These are phyloP conservation scores for Asterochloris erici DNA, from an alignment of 139 green algal species.

Conservation along the genomic window DNA sequence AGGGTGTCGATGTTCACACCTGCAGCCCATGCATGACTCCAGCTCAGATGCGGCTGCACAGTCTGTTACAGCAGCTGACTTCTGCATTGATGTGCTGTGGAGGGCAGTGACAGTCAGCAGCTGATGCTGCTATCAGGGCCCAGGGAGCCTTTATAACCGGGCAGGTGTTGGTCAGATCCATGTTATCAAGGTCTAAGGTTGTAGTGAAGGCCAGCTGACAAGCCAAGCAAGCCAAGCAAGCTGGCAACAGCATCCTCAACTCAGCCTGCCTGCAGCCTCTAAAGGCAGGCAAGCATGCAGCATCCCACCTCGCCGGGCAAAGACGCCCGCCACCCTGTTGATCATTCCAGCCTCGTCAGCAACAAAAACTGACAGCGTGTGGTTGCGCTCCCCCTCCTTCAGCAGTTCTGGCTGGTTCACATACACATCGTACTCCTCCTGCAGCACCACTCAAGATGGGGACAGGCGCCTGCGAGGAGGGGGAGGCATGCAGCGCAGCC, in stretches of 20 bases:
- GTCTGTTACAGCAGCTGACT: no score
- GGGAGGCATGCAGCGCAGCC: no score
- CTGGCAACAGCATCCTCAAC: no score
- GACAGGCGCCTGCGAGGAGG: no score
- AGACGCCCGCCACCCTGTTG: constrained; percentile 96
- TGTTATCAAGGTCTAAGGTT: no score
- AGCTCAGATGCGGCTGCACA: neutral
- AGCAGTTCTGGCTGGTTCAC: constrained; percentile 68
- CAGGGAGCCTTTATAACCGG: no score
- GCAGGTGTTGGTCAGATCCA: no score
- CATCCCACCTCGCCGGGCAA: constrained; percentile 74
- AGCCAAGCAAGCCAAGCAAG: no score
- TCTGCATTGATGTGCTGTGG: neutral
- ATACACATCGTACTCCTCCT: constrained; percentile 29
- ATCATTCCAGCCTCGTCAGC: constrained; percentile 96
- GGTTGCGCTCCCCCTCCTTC: constrained; percentile 80
- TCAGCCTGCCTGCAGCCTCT: neutral
- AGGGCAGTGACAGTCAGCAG: no score
- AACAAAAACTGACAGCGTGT: constrained; percentile 95
- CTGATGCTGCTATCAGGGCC: no score
- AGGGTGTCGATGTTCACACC: constrained; percentile 96
- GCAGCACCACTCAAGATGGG: neutral
- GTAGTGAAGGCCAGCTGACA: no score
- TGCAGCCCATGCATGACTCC: constrained; percentile 18
- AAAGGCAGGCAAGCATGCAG: neutral